Evolutionary conservation across 805 yeast genomes (phyloP).

Genomic region (Myxozyma nipponensis): DNA sequence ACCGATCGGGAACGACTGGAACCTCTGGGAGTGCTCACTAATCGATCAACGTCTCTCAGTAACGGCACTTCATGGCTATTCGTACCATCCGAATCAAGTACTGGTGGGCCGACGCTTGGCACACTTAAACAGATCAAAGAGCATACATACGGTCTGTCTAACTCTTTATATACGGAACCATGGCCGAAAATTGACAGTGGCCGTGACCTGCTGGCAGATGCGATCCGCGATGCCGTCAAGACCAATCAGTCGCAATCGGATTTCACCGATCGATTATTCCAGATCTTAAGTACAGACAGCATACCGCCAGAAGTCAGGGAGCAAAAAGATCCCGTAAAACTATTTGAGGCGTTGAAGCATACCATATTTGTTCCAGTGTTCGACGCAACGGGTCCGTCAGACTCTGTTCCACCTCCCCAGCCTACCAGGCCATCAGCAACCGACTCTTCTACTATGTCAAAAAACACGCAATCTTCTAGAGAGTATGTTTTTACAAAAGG

Average conservation of each 20-base stretch:
- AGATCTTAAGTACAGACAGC: constrained; percentile 49
- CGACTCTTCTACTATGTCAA: constrained; percentile 3
- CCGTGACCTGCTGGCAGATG: constrained; percentile 39
- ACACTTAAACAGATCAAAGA: constrained; percentile 13
- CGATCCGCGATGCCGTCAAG: constrained; percentile 28
- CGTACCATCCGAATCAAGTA: not conserved
- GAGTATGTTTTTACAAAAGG: constrained; percentile 41
- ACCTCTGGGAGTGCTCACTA: constrained; percentile 35
- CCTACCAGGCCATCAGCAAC: not conserved
- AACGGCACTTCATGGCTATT: constrained; percentile 22
- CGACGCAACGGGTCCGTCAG: constrained; percentile 29
- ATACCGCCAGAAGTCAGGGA: constrained; percentile 35
- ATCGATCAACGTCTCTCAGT: constrained; percentile 12
- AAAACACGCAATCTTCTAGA: constrained; percentile 1
- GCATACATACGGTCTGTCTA: constrained; percentile 58
- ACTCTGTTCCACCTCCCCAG: not conserved
- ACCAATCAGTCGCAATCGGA: constrained; percentile 23
- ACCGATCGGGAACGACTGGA: constrained; percentile 21
- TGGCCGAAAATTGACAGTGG: constrained; percentile 75
- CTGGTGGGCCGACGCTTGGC: constrained; percentile 1
- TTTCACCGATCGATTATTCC: constrained; percentile 52
- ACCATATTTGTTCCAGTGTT: constrained; percentile 75
- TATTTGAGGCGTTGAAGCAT: constrained; percentile 47
- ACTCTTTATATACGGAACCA: constrained; percentile 59
- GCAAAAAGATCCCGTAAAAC: constrained; percentile 31